Conservation (phyloP, 805 yeast species). For the Wickerhamomyces chaumierensis region DNA sequence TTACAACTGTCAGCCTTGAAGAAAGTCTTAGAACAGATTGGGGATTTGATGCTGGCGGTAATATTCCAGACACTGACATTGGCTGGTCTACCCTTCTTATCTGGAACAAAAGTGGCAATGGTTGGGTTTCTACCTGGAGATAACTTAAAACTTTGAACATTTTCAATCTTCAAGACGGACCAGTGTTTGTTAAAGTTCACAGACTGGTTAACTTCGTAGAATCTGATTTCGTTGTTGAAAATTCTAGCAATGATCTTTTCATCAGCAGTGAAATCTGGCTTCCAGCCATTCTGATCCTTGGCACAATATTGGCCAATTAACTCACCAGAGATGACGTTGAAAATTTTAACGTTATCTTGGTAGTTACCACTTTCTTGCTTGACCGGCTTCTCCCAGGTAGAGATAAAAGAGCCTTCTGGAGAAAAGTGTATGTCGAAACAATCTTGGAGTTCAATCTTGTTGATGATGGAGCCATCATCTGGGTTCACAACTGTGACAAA, state of each 20-base stretch:
- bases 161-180: conserved; percentile 43
- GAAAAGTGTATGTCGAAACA: conserved; percentile 79
- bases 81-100: conserved; percentile 81
- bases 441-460: conserved; percentile 45
- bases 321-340: conserved; percentile 40
- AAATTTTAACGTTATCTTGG: conserved; percentile 71
- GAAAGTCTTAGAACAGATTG: conserved; percentile 77
- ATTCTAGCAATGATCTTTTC: conserved; percentile 59
- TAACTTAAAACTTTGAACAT: conserved; percentile 49
- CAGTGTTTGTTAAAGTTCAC: conserved; percentile 40
- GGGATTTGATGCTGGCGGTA: conserved; percentile 43
- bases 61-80: conserved; percentile 73
- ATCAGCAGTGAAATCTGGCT: conserved; percentile 79
- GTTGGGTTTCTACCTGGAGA: conserved; percentile 88
- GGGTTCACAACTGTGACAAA: conserved; percentile 49
- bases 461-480: conserved; percentile 33
- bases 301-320: conserved; percentile 56
- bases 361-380: conserved; percentile 64
- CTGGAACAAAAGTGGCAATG: conserved; percentile 85
- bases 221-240: conserved; percentile 53
- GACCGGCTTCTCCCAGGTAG: conserved; percentile 85
- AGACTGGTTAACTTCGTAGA: conserved; percentile 41
- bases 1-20: conserved; percentile 94
- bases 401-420: conserved; percentile 73
- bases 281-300: conserved; percentile 84